Conservation (phyloP, 2,329 filamentous ascomycete species). For the Phoma herbarum region DNA sequence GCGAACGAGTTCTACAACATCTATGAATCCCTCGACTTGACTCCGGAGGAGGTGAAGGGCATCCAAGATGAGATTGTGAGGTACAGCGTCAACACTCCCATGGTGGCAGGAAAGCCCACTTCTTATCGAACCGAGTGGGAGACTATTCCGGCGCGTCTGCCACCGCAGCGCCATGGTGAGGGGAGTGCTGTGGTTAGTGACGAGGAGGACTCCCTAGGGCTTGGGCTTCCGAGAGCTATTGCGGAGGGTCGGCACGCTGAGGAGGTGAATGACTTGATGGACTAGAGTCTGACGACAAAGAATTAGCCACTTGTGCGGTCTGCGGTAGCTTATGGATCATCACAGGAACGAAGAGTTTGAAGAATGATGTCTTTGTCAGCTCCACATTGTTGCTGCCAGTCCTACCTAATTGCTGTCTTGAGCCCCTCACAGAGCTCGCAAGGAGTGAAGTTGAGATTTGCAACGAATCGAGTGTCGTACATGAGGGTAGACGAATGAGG, state of each 20-base stretch:
- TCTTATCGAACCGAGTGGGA: not conserved
- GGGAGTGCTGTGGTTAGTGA: not conserved
- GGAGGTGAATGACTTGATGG: not conserved
- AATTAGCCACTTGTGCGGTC: too few relatives aligned
- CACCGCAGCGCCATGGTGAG: too few relatives aligned
- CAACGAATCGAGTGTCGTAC: too few relatives aligned
- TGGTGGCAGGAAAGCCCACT: not conserved
- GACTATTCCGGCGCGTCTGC: not conserved
- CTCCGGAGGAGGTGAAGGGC: not conserved
- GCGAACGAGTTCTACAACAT: slow-evolving; percentile 2
- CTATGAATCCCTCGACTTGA: not conserved
- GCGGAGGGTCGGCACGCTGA: not conserved
- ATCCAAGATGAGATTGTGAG: slow-evolving; percentile 1
- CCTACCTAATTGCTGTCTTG: too few relatives aligned
- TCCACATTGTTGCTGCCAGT: too few relatives aligned
- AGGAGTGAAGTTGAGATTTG: too few relatives aligned
- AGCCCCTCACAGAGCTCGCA: too few relatives aligned
- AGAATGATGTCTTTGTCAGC: too few relatives aligned
- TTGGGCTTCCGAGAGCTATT: not conserved
- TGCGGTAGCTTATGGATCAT: too few relatives aligned
- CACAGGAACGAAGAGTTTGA: too few relatives aligned
- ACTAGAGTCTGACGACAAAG: not conserved
- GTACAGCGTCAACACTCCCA: not conserved
- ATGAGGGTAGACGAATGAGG: too few relatives aligned
- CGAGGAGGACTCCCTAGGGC: not conserved